phyloP scores from a whole-genome alignment of 164 flowering plant species.

The Aristolochia fimbriata region DNA sequence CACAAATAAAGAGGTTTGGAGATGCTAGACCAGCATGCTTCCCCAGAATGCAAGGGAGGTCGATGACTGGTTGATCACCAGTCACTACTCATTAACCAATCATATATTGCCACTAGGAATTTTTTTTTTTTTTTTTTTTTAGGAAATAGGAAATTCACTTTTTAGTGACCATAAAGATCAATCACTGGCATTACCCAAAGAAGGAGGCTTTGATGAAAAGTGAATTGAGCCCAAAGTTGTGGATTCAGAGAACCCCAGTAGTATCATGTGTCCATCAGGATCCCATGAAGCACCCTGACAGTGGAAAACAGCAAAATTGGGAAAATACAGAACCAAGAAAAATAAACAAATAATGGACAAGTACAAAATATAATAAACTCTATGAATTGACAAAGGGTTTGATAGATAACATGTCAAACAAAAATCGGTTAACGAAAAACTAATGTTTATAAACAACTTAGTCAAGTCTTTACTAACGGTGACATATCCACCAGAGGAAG shows the following conservation, averaged over 20 bases:
- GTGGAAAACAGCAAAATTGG: neutral
- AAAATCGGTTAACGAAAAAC: neutral
- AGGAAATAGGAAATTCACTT: no score
- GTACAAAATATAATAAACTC: neutral
- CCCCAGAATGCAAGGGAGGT: no score
- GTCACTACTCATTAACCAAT: no score
- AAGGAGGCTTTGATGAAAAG: slow-evolving; percentile 91
- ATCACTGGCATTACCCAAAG: slow-evolving; percentile 42
- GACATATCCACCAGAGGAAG: slow-evolving; percentile 81
- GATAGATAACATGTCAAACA: neutral
- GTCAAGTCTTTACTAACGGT: slow-evolving; percentile 38
- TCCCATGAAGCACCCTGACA: slow-evolving; percentile 91
- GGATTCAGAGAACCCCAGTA: slow-evolving; percentile 74
- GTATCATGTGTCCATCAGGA: slow-evolving; percentile 86
- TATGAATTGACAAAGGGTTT: no score
- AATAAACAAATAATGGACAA: neutral
- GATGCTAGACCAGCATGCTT: no score
- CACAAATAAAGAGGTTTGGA: no score
- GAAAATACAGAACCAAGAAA: neutral
- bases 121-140: no score
- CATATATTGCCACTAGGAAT: no score
- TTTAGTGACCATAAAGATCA: no score
- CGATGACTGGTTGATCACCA: no score
- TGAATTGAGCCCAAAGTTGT: slow-evolving; percentile 78
- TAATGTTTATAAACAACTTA: neutral